Percentiles rank a stretch among this genome's conserved stretches.
Conservation (phyloP, 192 early-diverging fungal species). For the Thamnidium elegans region DNA sequence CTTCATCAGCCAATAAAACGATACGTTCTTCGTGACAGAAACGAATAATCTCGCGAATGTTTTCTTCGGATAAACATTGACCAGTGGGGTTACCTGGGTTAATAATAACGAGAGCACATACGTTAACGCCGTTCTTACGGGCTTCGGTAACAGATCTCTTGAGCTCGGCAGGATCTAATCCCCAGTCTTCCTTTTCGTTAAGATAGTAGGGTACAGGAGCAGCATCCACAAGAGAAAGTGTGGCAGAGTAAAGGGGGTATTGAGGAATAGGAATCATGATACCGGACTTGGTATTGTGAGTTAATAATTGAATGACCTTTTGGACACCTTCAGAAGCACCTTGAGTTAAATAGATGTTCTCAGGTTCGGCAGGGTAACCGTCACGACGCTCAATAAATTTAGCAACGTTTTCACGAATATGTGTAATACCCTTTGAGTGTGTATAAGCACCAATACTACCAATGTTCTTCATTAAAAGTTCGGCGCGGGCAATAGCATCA, state of each 20-base stretch:
- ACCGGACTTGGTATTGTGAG: slow-evolving; percentile 74
- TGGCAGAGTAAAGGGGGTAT: slow-evolving; percentile 96
- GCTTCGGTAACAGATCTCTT: slow-evolving; percentile 60
- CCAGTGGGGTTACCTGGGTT: slow-evolving; percentile 99
- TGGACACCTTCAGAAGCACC: slow-evolving; percentile 96
- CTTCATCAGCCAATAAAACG: slow-evolving; percentile 93
- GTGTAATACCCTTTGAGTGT: slow-evolving; percentile 88
- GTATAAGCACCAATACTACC: slow-evolving; percentile 88
- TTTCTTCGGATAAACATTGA: slow-evolving; percentile 74
- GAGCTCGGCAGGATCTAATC: slow-evolving; percentile 69
- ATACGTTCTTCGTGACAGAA: slow-evolving; percentile 83
- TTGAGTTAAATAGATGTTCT: slow-evolving; percentile 88
- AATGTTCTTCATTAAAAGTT: slow-evolving; percentile 65
- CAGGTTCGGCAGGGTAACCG: slow-evolving; percentile 81
- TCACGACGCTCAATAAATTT: slow-evolving; percentile 88
- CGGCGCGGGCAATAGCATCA: slow-evolving; percentile 87
- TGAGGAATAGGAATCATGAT: slow-evolving; percentile 99
- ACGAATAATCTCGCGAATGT: slow-evolving; percentile 86
- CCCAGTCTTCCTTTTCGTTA: slow-evolving; percentile 84
- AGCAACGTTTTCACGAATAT: slow-evolving; percentile 84
- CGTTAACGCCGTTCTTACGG: slow-evolving; percentile 69
- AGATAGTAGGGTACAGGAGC: slow-evolving; percentile 89
- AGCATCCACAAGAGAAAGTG: slow-evolving; percentile 82
- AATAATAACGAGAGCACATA: slow-evolving; percentile 93
- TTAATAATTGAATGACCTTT: slow-evolving; percentile 82